Evolutionary conservation across 768 basidiomycete genomes (phyloP), one percentile per base, ranked within the genome.

Genomic region (Candolleomyces eurysporus): DNA sequence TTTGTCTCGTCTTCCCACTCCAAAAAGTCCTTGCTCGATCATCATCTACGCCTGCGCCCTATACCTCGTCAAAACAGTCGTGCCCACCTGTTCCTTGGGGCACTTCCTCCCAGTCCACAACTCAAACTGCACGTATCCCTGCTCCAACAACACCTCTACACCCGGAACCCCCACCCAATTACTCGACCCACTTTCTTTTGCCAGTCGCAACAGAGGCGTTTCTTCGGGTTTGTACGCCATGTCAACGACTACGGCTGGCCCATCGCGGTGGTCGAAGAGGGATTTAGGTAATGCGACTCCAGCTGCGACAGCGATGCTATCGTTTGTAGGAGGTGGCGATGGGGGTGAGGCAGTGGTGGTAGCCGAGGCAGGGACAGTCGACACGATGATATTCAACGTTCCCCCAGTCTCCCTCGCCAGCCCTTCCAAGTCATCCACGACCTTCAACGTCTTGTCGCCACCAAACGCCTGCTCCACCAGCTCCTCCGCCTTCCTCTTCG

Each of bases 171-270:
- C 74, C 10, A 72, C 77, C 95, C 95, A 96, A 39, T 82, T 78
- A 31, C 72, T 63, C 7, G 71, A 45, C 7, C 19, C 30, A 32
- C 30, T 21, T n/a, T 48, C 68, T 65, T 81, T 79, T 4, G 93
- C 95, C 14, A 96, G 73, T 57, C 72, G 70, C 26, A 98, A 75
- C 58, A 99, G 72, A 0, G 95, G 89, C 14, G 96, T 98, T 66
- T 86, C 82, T 3, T 88, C 84, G 0, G 96, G 97, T 66, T 89
- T 89, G 72, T 98, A 98, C 19, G 96, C 94, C 90, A 97, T 91
- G 67, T 99, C 97, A 11, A 98, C 81, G 11, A 95, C 89, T 1
- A 89, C 89, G n/a, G 80, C 78, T 1, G 77, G 77, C 0, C 83
- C 79, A 48, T 75, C 71, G 9, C 70, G 73, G 63, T 83, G 81